These are phyloP conservation scores for Phialophora verrucosa DNA, from an alignment of 2,329 filamentous ascomycete genomes.

Conservation along the genomic window DNA sequence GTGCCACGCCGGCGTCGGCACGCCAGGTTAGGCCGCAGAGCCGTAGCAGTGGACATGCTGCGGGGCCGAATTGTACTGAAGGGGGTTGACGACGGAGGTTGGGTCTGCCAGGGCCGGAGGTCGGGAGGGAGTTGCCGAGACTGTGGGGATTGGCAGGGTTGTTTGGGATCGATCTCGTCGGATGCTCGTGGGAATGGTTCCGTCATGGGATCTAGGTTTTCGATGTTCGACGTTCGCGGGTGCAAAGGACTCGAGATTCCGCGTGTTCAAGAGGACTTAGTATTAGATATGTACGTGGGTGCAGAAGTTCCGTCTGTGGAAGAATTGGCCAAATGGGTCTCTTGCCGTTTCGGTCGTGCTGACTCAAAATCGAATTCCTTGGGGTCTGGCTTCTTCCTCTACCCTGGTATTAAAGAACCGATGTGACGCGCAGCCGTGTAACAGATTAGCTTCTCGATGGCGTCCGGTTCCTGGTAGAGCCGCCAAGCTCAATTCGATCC, in stretches of 20 bases:
- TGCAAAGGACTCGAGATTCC: neutral
- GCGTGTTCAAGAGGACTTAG: neutral
- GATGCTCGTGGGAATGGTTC: conserved; percentile 4
- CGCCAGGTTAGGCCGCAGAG: neutral
- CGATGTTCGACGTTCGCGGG: neutral
- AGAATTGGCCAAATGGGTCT: neutral
- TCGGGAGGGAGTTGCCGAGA: neutral
- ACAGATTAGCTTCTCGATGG: neutral
- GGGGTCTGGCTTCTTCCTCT: neutral
- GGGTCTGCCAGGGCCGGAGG: conserved; percentile 4
- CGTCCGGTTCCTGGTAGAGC: no score
- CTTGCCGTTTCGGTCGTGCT: neutral
- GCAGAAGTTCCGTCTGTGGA: neutral
- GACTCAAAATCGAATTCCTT: neutral
- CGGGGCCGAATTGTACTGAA: neutral
- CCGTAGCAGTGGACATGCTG: conserved; percentile 15
- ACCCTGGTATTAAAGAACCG: neutral
- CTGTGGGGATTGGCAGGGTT: neutral
- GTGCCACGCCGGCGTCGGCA: conserved; percentile 11
- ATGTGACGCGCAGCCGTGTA: neutral
- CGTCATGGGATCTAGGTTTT: neutral
- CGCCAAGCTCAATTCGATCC: no score
- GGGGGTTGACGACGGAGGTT: neutral
- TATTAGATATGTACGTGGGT: neutral
- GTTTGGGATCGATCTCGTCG: neutral